These are phyloP conservation scores for Fraxinus pennsylvanica DNA, from an alignment of 257 asterid genomes.

Conservation along the genomic window DNA sequence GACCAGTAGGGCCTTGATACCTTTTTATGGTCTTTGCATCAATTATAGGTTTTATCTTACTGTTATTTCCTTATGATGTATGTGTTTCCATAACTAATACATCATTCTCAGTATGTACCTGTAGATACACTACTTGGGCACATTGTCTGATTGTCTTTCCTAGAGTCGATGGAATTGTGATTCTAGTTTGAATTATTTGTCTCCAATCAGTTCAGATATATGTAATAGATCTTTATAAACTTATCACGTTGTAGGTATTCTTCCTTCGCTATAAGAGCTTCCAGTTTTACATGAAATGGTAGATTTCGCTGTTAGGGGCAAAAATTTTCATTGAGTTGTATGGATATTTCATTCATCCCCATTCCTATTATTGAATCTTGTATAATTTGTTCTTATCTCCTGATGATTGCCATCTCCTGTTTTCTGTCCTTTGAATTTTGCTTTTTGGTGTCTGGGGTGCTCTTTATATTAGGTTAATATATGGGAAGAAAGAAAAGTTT, in stretches of 20 bases:
- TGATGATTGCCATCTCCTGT: conserved; percentile 1
- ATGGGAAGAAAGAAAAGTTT: conserved; percentile 96
- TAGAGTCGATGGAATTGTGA: background rate
- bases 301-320: conserved; percentile 8
- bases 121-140: conserved; percentile 4
- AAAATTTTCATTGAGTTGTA: conserved; percentile 4
- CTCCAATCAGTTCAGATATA: background rate
- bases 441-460: conserved; percentile 4
- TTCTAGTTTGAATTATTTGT: background rate
- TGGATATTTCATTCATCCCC: background rate
- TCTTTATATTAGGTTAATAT: conserved; percentile 64
- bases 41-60: background rate
- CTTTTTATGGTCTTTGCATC: background rate
- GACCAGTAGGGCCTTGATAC: background rate
- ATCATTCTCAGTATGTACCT: conserved; percentile 1
- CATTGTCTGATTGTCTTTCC: background rate
- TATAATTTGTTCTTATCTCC: background rate
- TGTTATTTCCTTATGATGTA: background rate
- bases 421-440: conserved; percentile 11
- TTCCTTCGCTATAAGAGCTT: conserved; percentile 10
- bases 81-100: background rate
- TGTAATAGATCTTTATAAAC: conserved; percentile 3
- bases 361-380: conserved; percentile 11
- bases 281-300: background rate
- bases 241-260: conserved; percentile 4